Evolutionary conservation across 2,329 filamentous ascomycete genomes (phyloP), one percentile per base, ranked within the genome.

Genomic region (Colletotrichum sp.): DNA sequence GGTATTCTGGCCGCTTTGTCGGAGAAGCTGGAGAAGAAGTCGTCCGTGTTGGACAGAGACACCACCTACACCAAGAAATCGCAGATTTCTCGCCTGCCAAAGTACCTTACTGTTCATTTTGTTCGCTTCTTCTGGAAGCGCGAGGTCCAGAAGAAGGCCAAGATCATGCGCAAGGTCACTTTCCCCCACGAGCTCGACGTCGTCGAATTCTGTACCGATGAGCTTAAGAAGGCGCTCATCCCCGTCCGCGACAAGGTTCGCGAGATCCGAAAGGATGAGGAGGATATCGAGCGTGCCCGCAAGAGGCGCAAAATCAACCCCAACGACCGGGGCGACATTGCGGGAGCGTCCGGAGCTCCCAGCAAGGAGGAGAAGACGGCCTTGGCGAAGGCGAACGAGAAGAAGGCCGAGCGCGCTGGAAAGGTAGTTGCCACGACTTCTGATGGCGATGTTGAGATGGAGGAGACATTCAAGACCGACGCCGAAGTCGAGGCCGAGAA

Each of bases 111-210:
- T 0, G 95, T 99, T 6, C 97, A 99, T 85, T 98, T 99, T 84
- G 95, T 99, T 72, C 95, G 97, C 78, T 99, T 99, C 88, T 98
- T 96, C 88, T 99, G 97, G 97, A 96, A 98, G 83, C 93, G 94
- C 63, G 95, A 98, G 80, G 96, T 95, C 5, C 94, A 98, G 85
- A 99, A 99, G 89, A 99, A 99, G 90, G 96, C 96, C 79, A 99
- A 99, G 90, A 99, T 99, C 81, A 96, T 99, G 95, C 95, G 96
- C 83, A 99, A 99, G 87, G 97, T 99, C 73, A 96, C 95, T 0
- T 99, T 99, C 83, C 96, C 96, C 8, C 93, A 95, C 67, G 97
- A 99, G 85, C 89, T 99, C 39, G 97, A 99, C 82, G 92, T 95
- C 52, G 93, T 98, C 26, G 97, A 99, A 83, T 98, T 98, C 86